Percentiles rank a stretch among this genome's conserved stretches.
phyloP scores from a whole-genome alignment of 805 yeast species.

The Candida koratica region DNA sequence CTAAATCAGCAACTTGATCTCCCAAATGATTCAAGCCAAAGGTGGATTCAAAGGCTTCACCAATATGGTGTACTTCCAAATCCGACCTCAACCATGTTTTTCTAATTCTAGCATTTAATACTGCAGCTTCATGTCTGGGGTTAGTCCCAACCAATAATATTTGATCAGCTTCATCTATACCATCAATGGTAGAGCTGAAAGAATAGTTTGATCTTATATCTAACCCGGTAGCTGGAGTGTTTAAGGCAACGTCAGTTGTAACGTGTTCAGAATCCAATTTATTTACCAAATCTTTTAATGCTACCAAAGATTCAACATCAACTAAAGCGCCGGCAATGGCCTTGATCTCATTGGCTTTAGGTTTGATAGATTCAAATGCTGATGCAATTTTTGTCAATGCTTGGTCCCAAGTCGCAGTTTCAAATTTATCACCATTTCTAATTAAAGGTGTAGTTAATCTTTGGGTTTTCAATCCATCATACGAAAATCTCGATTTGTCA shows the following conservation, averaged over 20 bases:
- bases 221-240: conserved; percentile 56
- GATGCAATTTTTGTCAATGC: conserved; percentile 68
- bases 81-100: conserved; percentile 69
- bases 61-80: conserved; percentile 68
- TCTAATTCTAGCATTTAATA: conserved; percentile 77
- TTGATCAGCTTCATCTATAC: conserved; percentile 79
- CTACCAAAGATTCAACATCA: conserved; percentile 80
- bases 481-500: conserved; percentile 81
- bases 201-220: conserved; percentile 76
- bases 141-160: conserved; percentile 79
- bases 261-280: conserved; percentile 76
- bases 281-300: conserved; percentile 75
- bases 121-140: conserved; percentile 89
- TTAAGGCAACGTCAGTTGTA: conserved; percentile 63
- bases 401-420: conserved; percentile 82
- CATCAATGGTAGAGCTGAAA: conserved; percentile 75
- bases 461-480: conserved; percentile 83
- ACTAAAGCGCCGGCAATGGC: conserved; percentile 78
- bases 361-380: conserved; percentile 52
- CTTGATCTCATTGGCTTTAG: conserved; percentile 68
- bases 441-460: conserved; percentile 78
- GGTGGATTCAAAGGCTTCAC: conserved; percentile 75
- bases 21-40: conserved; percentile 66
- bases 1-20: conserved; percentile 50
- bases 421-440: conserved; percentile 64